Evolutionary conservation across 768 basidiomycete genomes (phyloP), one percentile per base, ranked within the genome.

Genomic region (Mycena vitilis): DNA sequence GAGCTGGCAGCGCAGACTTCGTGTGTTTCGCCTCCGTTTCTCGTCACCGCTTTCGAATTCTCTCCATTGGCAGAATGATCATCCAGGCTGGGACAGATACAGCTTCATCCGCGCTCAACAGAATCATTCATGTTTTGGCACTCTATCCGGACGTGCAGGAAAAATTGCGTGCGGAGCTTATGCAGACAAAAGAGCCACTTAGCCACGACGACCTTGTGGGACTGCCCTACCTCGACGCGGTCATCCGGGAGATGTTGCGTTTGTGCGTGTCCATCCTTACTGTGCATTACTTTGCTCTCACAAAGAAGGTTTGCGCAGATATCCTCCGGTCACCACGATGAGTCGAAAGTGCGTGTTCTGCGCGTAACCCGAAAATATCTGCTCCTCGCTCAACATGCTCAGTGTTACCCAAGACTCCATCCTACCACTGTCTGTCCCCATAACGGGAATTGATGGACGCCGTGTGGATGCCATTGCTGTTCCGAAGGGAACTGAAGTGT

Each of bases 371-470:
- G 7, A 10, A 0, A 40, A 8, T 15, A 40, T 6, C 20, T n/a
- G 15, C 12, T 22, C 1, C 2, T 9, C 5, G 8, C 20, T 37
- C 9, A 9, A 45, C 12, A 60, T 58, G 59, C 10, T 30, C 56
- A 68, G 66, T 11, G 60, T 55, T 5, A 68, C 66, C n/a, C 37
- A 63, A 34, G 55, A 62, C 42, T 51, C 30, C 48, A 60, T 78
- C 22, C 75, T 89, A 10, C 85, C 88, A 0, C 78, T 88, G 22
- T 79, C 82, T 7, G 77, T 74, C 34, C 84, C 86, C 7, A 77
- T 86, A 55, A 76, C 65, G 52, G 81, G 81, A 12, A 69, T 75
- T 16, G 75, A 79, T 0, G 85, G 85, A 4, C 71, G 78, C 38
- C 48, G 75, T 4, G 69, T 83, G 13, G 66, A 65, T 16, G 81